Evolutionary conservation across 768 basidiomycete genomes (phyloP), one percentile per base, ranked within the genome.

Genomic region (Holtermanniella nyarrowii): DNA sequence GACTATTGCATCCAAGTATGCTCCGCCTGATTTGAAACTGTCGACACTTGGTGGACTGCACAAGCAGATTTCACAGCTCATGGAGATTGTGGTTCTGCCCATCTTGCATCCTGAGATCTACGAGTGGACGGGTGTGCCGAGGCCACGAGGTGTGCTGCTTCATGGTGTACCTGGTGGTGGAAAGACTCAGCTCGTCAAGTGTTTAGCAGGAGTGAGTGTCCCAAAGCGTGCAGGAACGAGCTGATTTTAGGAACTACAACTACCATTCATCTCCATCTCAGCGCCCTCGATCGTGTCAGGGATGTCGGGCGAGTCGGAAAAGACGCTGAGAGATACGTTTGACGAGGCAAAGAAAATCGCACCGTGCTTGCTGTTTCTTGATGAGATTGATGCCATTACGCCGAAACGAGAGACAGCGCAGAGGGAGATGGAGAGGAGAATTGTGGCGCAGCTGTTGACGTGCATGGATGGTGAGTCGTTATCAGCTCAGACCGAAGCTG

Each of bases 271-370:
- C 58, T 86, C 76, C 46, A 82, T 99, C 54, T 93, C 93, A 2
- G 93, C 93, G 0, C 95, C 95, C 0, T 88, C 87, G 0, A 85
- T 99, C 53, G 89, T 99, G 5, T 90, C 87, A 1, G 93, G 95
- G 1, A 95, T 97, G 89, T 95, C 89, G 0, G 95, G 95, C 43
- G 95, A 99, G 71, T 91, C 88, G 0, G 95, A 99, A 69, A 97
- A 93, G 75, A 91, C 89, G 0, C 74, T 99, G 3, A 76, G 95
- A 41, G 93, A 96, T 64, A 90, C 88, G 0, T 99, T 99, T 64
- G 93, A 95, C 25, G 93, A 97, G 70, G 95, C 95, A 4, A 91
- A 88, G 88, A 81, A 84, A 53, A 77, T 86, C 5, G 90, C 95
- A 0, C 95, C 91, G 0, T 95, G 90, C 63, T 75, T 99, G 1